Conservation (phyloP, 768 basidiomycete genomes). For the Leccinum uliginosum region DNA sequence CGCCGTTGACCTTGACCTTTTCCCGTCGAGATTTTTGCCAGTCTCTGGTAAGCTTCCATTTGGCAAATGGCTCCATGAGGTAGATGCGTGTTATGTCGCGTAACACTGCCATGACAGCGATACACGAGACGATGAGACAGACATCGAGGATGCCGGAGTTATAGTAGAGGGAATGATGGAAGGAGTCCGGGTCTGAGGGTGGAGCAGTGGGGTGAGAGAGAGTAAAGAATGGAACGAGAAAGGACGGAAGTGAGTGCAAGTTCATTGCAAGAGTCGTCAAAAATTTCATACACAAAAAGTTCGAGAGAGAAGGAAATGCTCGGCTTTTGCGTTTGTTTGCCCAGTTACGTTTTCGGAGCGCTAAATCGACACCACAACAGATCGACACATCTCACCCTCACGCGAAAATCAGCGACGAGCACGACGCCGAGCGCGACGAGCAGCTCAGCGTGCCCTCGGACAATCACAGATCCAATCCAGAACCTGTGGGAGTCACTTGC, state of each 20-base stretch:
- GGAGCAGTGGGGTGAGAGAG: conserved; percentile 64
- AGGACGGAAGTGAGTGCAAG: conserved; percentile 46
- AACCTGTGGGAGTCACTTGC: conserved; percentile 23
- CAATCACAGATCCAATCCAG: background rate
- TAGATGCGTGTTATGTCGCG: conserved; percentile 74
- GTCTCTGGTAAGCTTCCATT: conserved; percentile 64
- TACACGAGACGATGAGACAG: conserved; percentile 77
- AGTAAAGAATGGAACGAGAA: conserved; percentile 62
- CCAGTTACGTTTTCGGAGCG: conserved; percentile 21
- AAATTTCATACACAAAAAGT: conserved; percentile 29
- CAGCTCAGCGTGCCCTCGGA: background rate
- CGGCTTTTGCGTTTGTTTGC: conserved; percentile 32
- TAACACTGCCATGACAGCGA: conserved; percentile 81
- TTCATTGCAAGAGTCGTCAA: conserved; percentile 38
- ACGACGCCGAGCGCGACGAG: conserved; percentile 3
- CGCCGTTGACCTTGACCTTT: conserved; percentile 22
- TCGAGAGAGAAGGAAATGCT: conserved; percentile 7
- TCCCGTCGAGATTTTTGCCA: conserved; percentile 29
- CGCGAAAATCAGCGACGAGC: conserved; percentile 3
- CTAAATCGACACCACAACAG: conserved; percentile 26
- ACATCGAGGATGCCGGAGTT: conserved; percentile 68
- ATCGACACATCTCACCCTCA: conserved; percentile 10
- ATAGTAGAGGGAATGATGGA: conserved; percentile 67
- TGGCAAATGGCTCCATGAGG: conserved; percentile 77
- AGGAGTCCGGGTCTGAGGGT: conserved; percentile 64